phyloP scores from a whole-genome alignment of 176 grass and related monocot genomes.

The Eragrostis nindensis region DNA sequence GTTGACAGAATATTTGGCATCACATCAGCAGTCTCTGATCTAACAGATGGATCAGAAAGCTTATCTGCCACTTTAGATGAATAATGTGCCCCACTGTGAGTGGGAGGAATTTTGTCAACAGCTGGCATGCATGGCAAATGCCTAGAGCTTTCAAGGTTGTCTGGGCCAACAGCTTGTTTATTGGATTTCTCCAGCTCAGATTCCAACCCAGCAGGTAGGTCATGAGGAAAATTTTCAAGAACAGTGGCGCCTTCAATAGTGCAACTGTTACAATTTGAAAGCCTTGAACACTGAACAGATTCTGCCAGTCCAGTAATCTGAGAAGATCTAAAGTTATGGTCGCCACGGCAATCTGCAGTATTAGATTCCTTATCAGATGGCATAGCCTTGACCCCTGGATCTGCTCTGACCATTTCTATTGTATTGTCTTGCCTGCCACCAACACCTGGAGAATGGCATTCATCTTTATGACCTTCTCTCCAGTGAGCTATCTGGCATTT shows the following conservation, averaged over 20 bases:
- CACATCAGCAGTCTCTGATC: conserved; percentile 41
- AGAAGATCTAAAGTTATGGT: background rate
- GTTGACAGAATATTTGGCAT: conserved; percentile 37
- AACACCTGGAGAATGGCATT: conserved; percentile 56
- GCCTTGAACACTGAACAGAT: conserved; percentile 34
- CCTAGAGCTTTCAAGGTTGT: conserved; percentile 35
- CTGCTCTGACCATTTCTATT: conserved; percentile 32
- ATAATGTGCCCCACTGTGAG: conserved; percentile 12
- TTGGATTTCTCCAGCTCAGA: conserved; percentile 37
- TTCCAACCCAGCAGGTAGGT: conserved; percentile 20
- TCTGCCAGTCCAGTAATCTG: conserved; percentile 9
- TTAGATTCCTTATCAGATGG: conserved; percentile 17
- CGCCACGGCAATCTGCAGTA: background rate
- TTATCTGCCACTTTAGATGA: conserved; percentile 47
- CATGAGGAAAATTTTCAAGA: conserved; percentile 4
- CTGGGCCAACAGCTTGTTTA: conserved; percentile 18
- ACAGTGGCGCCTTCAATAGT: conserved; percentile 19
- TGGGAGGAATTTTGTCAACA: conserved; percentile 43
- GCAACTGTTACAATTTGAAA: conserved; percentile 17
- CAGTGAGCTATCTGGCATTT: conserved; percentile 90
- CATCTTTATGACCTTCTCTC: conserved; percentile 90
- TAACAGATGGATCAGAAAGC: conserved; percentile 30
- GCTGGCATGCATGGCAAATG: conserved; percentile 39
- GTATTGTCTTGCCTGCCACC: conserved; percentile 29
- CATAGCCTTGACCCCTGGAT: background rate